Evolutionary conservation across 2,329 filamentous ascomycete genomes (phyloP), one percentile per base, ranked within the genome.

Genomic region (Graphiopsis chlorocephala): DNA sequence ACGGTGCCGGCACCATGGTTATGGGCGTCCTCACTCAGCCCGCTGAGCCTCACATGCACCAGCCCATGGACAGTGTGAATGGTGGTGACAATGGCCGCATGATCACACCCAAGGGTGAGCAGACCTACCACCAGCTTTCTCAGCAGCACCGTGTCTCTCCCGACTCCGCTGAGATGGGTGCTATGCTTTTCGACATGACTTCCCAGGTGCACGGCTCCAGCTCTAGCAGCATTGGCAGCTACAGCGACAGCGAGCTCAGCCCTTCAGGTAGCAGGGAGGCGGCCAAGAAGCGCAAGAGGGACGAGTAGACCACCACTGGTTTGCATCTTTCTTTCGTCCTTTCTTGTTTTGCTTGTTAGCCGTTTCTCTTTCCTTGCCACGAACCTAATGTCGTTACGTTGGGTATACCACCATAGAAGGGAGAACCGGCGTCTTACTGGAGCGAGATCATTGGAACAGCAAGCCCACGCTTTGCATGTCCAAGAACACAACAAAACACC

Each of bases 1-100:
- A 99, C 75, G 93, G 93, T 64, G 90, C 89, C 65, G 92, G 93
- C 67, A 91, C 93, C 67, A 91, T 97, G 70, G 89, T 96, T 74
- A 94, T 98, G 90, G 91, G 92, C 73, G 85, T 97, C 58, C 84
- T 96, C 58, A 66, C 73, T 33, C 69, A 74, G 64, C 71, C 72
- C 26, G 67, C 64, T 52, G 71, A 74, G 53, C 33, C 58, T 28
- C 67, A 69, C 64, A 72, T 74, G 71, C 72, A 72, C 56, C 70
- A 70, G 48, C 71, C 68, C 45, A 75, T 74, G 55, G 73, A 71
- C 65, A 71, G 72, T 7, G 72, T 75, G 59, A 76, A 77, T 42
- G 71, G 72, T 52, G 71, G 73, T 38, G 75, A 77, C 29, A 72
- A 72, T 17, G 74, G 73, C 56, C 74, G 71, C 65, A 65, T 76